phyloP scores from a whole-genome alignment of 1,284 basidiomycete species.

The Fomitiporia mediterranea region DNA sequence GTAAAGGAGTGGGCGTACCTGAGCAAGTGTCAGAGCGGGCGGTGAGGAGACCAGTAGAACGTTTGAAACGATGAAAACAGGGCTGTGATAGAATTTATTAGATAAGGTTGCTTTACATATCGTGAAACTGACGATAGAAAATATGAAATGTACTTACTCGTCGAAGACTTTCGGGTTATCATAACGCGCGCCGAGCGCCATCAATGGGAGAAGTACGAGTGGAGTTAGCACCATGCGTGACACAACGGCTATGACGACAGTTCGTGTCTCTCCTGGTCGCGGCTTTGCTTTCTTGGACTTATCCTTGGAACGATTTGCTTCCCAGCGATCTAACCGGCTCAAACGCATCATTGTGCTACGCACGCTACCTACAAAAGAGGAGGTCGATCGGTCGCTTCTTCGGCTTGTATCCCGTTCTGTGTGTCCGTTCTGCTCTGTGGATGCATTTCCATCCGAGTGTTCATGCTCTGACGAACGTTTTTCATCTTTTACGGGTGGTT shows the following conservation, averaged over 20 bases:
- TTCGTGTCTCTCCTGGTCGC: constrained; percentile 69
- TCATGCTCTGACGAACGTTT: neutral
- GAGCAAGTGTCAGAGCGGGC: constrained; percentile 77
- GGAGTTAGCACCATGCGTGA: constrained; percentile 88
- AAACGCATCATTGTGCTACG: constrained; percentile 36
- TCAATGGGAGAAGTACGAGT: constrained; percentile 66
- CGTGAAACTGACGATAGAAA: constrained; percentile 19
- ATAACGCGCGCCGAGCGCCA: constrained; percentile 58
- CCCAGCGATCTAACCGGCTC: constrained; percentile 17
- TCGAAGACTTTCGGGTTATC: constrained; percentile 64
- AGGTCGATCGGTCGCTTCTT: constrained; percentile 14
- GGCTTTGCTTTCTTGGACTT: constrained; percentile 20
- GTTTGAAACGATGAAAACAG: constrained; percentile 78
- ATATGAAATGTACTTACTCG: constrained; percentile 50
- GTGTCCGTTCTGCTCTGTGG: constrained; percentile 22
- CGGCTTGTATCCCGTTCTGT: constrained; percentile 23
- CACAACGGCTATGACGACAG: constrained; percentile 73
- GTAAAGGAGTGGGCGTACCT: constrained; percentile 40
- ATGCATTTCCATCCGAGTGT: neutral
- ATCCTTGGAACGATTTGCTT: neutral
- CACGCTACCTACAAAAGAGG: constrained; percentile 35
- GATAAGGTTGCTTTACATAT: constrained; percentile 16
- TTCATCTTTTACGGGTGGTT: constrained; percentile 24
- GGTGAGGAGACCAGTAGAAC: constrained; percentile 75
- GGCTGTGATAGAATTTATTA: no score